These are phyloP conservation scores for Trebouxia gelatinosa DNA, from an alignment of 163 green algal species.

Conservation along the genomic window DNA sequence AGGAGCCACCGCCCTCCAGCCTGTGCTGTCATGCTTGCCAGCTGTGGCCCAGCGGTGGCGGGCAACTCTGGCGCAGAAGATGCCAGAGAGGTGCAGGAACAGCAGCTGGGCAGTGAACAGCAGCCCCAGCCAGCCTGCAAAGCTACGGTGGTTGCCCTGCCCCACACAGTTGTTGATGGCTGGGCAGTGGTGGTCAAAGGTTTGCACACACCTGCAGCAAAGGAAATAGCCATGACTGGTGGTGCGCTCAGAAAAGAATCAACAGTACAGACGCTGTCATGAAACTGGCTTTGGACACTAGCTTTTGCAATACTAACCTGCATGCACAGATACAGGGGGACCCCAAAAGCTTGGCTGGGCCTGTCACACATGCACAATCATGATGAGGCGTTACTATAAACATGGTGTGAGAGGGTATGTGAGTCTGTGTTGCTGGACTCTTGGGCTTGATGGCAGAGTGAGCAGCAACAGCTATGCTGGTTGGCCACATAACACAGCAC, in stretches of 20 bases:
- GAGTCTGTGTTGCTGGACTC: no score
- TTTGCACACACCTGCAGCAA: slow-evolving; percentile 37
- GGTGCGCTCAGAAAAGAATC: no score
- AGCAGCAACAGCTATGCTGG: no score
- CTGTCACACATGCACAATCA: neutral
- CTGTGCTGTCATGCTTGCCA: slow-evolving; percentile 2
- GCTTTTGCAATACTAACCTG: neutral
- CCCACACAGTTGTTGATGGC: slow-evolving; percentile 77
- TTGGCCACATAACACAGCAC: neutral
- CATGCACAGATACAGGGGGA: neutral
- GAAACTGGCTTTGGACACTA: neutral
- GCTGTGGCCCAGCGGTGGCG: slow-evolving; percentile 12
- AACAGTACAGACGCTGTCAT: no score
- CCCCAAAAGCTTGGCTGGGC: neutral
- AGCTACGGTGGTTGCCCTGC: slow-evolving; percentile 65
- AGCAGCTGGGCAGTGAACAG: slow-evolving; percentile 57
- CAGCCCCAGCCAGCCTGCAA: slow-evolving; percentile 57
- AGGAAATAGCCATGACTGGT: neutral
- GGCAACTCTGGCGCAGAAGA: slow-evolving; percentile 25
- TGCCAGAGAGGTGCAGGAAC: slow-evolving; percentile 42
- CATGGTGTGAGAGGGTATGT: neutral
- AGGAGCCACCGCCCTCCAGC: neutral
- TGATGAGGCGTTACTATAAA: neutral
- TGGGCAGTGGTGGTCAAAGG: slow-evolving; percentile 62
- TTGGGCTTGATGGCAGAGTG: no score